Base-by-base conservation (phyloP, 108 stramenopile genomes). In the Cyclotella baltica region DNA sequence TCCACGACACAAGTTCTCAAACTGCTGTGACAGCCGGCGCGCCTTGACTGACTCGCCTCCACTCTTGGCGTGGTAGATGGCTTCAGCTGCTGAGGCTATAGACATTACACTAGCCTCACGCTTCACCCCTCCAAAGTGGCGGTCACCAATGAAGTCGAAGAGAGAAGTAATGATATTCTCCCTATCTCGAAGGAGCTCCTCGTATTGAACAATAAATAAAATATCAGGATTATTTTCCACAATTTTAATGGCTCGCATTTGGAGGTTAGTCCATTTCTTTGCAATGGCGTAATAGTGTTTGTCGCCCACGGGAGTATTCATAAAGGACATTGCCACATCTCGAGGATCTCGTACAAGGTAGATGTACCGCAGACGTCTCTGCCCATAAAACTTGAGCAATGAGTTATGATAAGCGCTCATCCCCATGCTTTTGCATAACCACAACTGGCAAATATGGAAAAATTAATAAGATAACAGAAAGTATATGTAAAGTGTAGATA, bases 301-400 rank as follows among this genome's bases (percentile, higher is more conserved):
- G 52, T 83, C 82, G 22, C 82, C 82, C 19, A 83, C 82, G 1
- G 82, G 82, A 23, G 82, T 83, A 19, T 83, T 83, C 72, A 77
- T 67, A 35, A 83, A 83, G 35, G 71, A 73, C 57, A 83, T 43
- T 19, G 48, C 51, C n/a, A 83, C 82, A 67, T 83, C 82, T 33
- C 82, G 70, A 61, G 82, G 82, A 67, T 83, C 82, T 15, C 82
- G 71, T 15, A 83, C 76, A 4, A 83, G 65, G 37, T 83, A 83
- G 16, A 83, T 73, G 47, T 77, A 83, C 3, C 82, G 70, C 15
- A 83, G 71, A 35, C 82, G 71, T 43, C 73, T 50, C 8, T 76
- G 6, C 3, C 82, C 76, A 59, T 83, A 83, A 36, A 83, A 83
- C 16, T 55, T 51, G 22, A 83, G 63, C 23, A 83, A 70, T 2